These are phyloP conservation scores for Flaveria linearis DNA, from an alignment of 129 eudicot species.

Conservation along the genomic window DNA sequence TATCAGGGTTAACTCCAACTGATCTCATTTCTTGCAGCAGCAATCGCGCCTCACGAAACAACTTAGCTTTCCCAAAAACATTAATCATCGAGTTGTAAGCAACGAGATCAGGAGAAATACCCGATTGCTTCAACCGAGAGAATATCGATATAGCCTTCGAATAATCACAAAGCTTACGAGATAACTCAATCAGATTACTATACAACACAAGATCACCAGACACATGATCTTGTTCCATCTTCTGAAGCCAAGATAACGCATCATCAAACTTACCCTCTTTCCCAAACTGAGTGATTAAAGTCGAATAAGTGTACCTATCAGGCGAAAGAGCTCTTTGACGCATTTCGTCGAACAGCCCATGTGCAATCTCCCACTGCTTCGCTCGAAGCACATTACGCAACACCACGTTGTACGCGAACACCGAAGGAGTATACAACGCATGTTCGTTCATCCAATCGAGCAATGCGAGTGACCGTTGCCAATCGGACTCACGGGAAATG, in stretches of 20 bases:
- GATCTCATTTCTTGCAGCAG: constrained; percentile 68
- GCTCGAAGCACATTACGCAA: constrained; percentile 82
- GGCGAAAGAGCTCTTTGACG: constrained; percentile 67
- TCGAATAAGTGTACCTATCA: constrained; percentile 86
- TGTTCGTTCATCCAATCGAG: constrained; percentile 92
- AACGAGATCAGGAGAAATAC: constrained; percentile 79
- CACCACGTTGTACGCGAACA: constrained; percentile 83
- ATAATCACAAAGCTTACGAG: constrained; percentile 76
- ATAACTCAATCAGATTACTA: constrained; percentile 86
- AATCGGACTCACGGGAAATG: constrained; percentile 73
- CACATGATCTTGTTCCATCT: constrained; percentile 86
- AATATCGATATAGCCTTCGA: constrained; percentile 82
- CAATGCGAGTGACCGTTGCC: constrained; percentile 85
- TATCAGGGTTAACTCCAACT: constrained; percentile 64
- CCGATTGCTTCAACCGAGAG: constrained; percentile 65
- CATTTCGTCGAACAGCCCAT: constrained; percentile 98
- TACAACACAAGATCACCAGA: constrained; percentile 87
- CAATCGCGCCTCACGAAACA: constrained; percentile 66
- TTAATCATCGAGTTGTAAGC: constrained; percentile 87
- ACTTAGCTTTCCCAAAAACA: constrained; percentile 87
- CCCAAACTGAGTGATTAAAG: constrained; percentile 81
- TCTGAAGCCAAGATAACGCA: constrained; percentile 86
- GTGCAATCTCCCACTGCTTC: constrained; percentile 77
- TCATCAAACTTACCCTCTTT: constrained; percentile 83
- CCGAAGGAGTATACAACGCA: constrained; percentile 73